These are phyloP conservation scores for Dioscorea zingiberensis DNA, from an alignment of 106 monocot species.

Conservation along the genomic window DNA sequence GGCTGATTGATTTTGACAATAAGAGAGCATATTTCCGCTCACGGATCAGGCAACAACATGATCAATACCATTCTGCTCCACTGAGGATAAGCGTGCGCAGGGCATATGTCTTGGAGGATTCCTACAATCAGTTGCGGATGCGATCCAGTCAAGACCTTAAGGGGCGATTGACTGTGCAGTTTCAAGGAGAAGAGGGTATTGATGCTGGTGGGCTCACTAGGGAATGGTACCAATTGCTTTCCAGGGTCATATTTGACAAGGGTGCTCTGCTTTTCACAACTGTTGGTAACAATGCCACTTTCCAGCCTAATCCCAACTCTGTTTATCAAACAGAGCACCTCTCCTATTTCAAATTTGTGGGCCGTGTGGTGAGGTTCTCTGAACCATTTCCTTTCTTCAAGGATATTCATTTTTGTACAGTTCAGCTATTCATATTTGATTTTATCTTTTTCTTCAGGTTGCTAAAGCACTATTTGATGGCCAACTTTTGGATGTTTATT, in stretches of 20 bases:
- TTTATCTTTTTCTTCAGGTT: slow-evolving; percentile 31
- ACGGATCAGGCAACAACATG: slow-evolving; percentile 59
- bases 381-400: background rate
- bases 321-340: slow-evolving; percentile 82
- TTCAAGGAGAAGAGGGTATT: slow-evolving; percentile 83
- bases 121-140: slow-evolving; percentile 65
- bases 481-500: slow-evolving; percentile 76
- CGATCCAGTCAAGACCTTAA: slow-evolving; percentile 54
- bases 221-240: slow-evolving; percentile 78
- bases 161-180: slow-evolving; percentile 64
- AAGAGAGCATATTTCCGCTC: slow-evolving; percentile 72
- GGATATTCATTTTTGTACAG: background rate
- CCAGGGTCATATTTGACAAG: slow-evolving; percentile 78
- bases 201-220: slow-evolving; percentile 82
- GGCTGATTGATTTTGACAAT: slow-evolving; percentile 80
- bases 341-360: slow-evolving; percentile 83
- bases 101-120: slow-evolving; percentile 74
- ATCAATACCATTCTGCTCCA: slow-evolving; percentile 51
- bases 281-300: slow-evolving; percentile 69
- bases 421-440: too few relatives aligned
- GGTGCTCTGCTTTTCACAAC: slow-evolving; percentile 79
- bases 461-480: slow-evolving; percentile 86
- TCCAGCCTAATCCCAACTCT: slow-evolving; percentile 84
- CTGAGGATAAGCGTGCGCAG: slow-evolving; percentile 56
- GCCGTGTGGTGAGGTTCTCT: slow-evolving; percentile 54